A percentile compares a stretch with the other conserved stretches of the same genome.
Conservation (phyloP, 345 rosid species). For the Isatis tinctoria region DNA sequence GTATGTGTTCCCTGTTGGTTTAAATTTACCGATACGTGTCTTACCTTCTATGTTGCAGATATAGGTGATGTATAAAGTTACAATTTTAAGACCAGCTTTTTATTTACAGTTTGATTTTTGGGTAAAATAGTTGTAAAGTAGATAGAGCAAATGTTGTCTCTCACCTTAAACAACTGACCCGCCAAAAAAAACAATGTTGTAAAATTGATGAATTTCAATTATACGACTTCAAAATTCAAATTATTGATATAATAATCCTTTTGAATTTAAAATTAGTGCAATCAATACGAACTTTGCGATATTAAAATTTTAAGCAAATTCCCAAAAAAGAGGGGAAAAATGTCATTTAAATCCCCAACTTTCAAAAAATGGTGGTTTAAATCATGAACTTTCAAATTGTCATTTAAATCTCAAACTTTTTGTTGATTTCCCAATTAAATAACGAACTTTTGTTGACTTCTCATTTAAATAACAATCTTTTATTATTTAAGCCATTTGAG, state of each 20-base stretch:
- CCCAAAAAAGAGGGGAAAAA: too few species aligned
- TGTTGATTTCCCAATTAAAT: too few species aligned
- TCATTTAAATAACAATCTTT: too few species aligned
- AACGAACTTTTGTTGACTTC: too few species aligned
- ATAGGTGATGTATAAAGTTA: conserved; percentile 1
- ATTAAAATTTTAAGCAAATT: neutral
- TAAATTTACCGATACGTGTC: neutral
- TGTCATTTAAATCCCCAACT: too few species aligned
- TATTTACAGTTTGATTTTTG: neutral
- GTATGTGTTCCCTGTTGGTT: neutral
- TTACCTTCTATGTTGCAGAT: neutral
- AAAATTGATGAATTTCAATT: neutral
- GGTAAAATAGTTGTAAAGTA: neutral
- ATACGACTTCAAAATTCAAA: neutral
- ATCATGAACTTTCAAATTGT: too few species aligned
- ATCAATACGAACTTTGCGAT: too few species aligned
- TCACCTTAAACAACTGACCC: neutral
- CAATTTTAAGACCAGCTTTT: neutral
- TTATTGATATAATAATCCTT: neutral
- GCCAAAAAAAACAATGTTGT: neutral
- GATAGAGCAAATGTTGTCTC: neutral
- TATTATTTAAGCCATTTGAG: too few species aligned
- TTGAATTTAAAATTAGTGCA: neutral
- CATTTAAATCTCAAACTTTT: too few species aligned
- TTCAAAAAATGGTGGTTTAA: too few species aligned